Evolutionary conservation across 2,329 filamentous ascomycete species (phyloP), one percentile per base, ranked within the genome.

Genomic region (Ploettnerulaceae sp.): DNA sequence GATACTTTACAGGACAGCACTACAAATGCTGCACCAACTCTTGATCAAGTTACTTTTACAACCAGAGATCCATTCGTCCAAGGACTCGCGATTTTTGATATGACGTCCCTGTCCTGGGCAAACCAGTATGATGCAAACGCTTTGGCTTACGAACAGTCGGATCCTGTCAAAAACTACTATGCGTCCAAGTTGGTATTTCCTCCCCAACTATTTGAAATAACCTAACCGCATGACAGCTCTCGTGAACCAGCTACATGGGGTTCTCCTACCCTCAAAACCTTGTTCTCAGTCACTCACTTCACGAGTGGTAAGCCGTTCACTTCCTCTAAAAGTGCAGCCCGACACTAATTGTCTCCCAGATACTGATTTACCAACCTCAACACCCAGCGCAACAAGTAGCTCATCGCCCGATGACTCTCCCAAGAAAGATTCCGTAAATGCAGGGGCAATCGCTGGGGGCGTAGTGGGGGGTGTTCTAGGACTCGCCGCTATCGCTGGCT

Each of bases 51-150:
- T 22, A 52, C 36, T 8, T 46, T 51, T 15, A 24, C 31, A 8
- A 49, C 48, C 28, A 20, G 11, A 25, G 53, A 53, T 22, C 48
- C 37, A 12, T 43, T 49, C 12, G 22, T 42, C 6, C 45, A 54
- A 39, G 53, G 53, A 6, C 45, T 56, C 21, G 49, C 39, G 5
- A 52, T 55, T 20, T 49, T 55, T 11, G 52, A 56, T 28, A 50
- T 56, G 47, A 51, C 47, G 3, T 11, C 37, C 11, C 39, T 56
- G 21, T 46, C 37, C 11, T 56, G 52, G 52, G 31, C 35, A 4
- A 21, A 20, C 14, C 20, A 37, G 8, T 56, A 55, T 29, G 20
- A 46, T 38, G 28, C 54, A 2, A 22, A 36, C 15, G 49, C 54
- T 5, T 21, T 33, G 20, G 36, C 45, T 3, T 55, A 55, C 33